Evolutionary conservation across 2,329 filamentous ascomycete genomes (phyloP).

Genomic region (Fusarium oxysporum): DNA sequence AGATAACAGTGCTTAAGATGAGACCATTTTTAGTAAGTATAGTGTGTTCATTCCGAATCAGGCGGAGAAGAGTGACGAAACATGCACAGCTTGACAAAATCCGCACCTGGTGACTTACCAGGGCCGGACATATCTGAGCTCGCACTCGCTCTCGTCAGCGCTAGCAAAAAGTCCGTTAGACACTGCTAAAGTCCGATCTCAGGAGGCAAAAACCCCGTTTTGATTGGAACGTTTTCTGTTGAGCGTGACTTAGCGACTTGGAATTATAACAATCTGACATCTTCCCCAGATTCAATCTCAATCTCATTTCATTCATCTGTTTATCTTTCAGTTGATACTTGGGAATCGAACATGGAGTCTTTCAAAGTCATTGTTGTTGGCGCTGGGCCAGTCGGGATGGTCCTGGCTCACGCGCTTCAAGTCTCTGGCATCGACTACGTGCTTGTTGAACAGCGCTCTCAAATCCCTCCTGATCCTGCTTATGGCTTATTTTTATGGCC

Average conservation of each 20-base stretch:
- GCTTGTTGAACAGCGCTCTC: constrained; percentile 21
- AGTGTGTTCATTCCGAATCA: accelerated
- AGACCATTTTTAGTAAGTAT: accelerated
- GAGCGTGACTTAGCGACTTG: not conserved
- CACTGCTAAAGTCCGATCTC: not conserved
- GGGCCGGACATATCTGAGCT: not conserved
- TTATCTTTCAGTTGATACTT: accelerated
- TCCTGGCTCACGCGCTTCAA: constrained; percentile 18
- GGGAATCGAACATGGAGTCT: not conserved
- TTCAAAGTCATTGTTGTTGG: constrained; percentile 28
- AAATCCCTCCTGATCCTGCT: constrained; percentile 19
- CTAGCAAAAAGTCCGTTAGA: not conserved
- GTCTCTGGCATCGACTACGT: constrained; percentile 17
- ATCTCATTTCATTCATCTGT: not conserved
- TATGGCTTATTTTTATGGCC: constrained; percentile 27
- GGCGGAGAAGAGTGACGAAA: accelerated
- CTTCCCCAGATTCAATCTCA: accelerated
- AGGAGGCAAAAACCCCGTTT: not conserved
- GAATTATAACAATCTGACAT: not conserved
- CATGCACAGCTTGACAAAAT: accelerated
- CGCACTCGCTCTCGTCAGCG: not conserved
- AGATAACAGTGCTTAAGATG: not conserved
- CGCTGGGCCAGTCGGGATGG: constrained; percentile 18
- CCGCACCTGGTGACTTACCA: accelerated
- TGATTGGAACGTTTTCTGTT: not conserved